Evolutionary conservation across 306 rosid genomes (phyloP).

Genomic region (Potentilla sterilis): DNA sequence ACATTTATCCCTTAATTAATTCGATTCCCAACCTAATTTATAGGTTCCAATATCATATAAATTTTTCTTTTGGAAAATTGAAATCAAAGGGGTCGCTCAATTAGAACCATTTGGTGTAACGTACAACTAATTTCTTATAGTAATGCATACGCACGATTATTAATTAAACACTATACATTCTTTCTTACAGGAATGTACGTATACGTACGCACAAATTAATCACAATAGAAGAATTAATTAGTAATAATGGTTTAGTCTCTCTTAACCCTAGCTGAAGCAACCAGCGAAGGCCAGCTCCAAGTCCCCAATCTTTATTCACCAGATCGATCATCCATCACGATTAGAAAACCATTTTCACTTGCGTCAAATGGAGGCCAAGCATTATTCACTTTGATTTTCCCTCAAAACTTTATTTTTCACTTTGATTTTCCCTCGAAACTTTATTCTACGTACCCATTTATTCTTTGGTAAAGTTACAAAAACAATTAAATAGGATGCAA

Average conservation of each 20-base stretch:
- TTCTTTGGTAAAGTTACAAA: slow-evolving; percentile 18
- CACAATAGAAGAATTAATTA: neutral
- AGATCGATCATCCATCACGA: slow-evolving; percentile 6
- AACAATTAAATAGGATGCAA: slow-evolving; percentile 26
- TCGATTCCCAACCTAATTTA: neutral
- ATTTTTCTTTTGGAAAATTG: neutral
- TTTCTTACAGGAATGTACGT: neutral
- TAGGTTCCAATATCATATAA: neutral
- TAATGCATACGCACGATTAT: neutral
- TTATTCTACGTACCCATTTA: neutral
- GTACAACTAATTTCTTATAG: too few species aligned
- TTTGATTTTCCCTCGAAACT: slow-evolving; percentile 24
- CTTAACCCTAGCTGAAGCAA: slow-evolving; percentile 17
- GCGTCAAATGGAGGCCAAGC: slow-evolving; percentile 72
- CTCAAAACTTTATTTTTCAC: slow-evolving; percentile 37
- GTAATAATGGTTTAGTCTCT: neutral
- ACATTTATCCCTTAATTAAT: neutral
- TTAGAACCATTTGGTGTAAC: neutral
- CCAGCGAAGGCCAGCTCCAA: slow-evolving; percentile 3
- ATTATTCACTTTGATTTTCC: slow-evolving; percentile 43
- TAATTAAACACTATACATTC: neutral
- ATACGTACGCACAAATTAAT: neutral
- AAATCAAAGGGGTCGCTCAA: neutral
- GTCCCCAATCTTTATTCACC: slow-evolving; percentile 21
- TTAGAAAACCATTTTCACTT: slow-evolving; percentile 30